Evolutionary conservation across 2,329 filamentous ascomycete species (phyloP), one percentile per base, ranked within the genome.

Genomic region (Orbilia javanica): DNA sequence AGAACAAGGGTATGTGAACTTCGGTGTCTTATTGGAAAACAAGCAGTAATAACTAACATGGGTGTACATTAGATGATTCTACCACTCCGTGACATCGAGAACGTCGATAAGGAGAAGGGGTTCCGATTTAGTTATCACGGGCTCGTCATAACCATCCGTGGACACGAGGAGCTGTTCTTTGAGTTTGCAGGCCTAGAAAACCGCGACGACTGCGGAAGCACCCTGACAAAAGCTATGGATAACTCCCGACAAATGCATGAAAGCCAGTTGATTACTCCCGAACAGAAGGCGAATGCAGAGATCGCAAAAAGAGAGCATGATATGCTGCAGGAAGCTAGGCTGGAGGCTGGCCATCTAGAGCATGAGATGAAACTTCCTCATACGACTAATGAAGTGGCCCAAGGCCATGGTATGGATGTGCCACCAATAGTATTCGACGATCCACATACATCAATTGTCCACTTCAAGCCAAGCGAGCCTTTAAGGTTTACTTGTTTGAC

Each of bases 151-250:
- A 92, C 97, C 3, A 96, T 99, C 80, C 90, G 92, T 66, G 96
- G 94, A 0, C 93, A 97, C 79, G 96, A 98, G 83, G 96, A 98
- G 84, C 86, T 99, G 0, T 98, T 98, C 84, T 98, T 99, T 82
- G 95, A 99, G 83, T 98, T 98, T 82, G 88, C 89, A 65, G 88
- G 90, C 57, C 86, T 88, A 0, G 94, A 94, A 36, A 87, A 91
- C 72, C 90, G 96, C 68, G 95, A 99, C 82, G 95, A 98, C 83
- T 97, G 94, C 82, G 90, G 92, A 1, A 89, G 97, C 31, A 96
- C 92, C 4, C 84, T 97, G 18, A 87, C 96, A 44, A 91, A 92
- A 73, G 90, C 89, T 66, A 86, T 98, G 0, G 93, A 97, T 81
- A 89, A 89, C 4, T 88, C 89, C 3, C 89, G 90, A 42, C 92